Conservation (phyloP, 495 filamentous ascomycete species). For the Friedmanniomyces simplex region DNA sequence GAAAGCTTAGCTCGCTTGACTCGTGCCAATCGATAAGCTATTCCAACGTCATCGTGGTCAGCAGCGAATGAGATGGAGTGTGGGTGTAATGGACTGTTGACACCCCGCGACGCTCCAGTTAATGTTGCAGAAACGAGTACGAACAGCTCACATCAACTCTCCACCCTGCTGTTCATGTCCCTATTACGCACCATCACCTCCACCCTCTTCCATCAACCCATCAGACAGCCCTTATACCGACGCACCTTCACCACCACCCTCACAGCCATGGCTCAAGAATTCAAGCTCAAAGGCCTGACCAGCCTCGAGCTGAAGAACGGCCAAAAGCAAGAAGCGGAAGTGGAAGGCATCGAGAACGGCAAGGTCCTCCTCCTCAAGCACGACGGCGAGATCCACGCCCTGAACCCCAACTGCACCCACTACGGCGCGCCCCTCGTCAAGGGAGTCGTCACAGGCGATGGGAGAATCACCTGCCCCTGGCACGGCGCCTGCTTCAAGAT, state of each 20-base stretch:
- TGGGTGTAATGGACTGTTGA: not conserved
- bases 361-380: constrained; percentile 80
- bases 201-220: constrained; percentile 2
- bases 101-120: no score
- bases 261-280: constrained; percentile 41
- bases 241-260: constrained; percentile 7
- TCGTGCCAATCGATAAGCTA: no score
- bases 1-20: not conserved
- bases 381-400: constrained; percentile 60
- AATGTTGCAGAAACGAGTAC: no score
- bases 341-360: constrained; percentile 74
- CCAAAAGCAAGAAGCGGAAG: constrained; percentile 79
- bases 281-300: constrained; percentile 71
- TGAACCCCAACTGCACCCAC: constrained; percentile 86
- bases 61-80: not conserved
- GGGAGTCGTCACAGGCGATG: constrained; percentile 72
- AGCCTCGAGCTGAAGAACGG: constrained; percentile 61
- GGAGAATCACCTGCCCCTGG: constrained; percentile 86
- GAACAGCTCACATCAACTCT: not conserved
- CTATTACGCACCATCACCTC: not conserved
- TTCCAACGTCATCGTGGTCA: not conserved
- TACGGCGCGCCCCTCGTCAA: constrained; percentile 81
- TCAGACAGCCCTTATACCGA: not conserved
- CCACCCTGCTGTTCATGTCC: not conserved
- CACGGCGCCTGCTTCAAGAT: constrained; percentile 93